Evolutionary conservation across 148 eudicot species (phyloP).

Genomic region (Linanthus parryae): DNA sequence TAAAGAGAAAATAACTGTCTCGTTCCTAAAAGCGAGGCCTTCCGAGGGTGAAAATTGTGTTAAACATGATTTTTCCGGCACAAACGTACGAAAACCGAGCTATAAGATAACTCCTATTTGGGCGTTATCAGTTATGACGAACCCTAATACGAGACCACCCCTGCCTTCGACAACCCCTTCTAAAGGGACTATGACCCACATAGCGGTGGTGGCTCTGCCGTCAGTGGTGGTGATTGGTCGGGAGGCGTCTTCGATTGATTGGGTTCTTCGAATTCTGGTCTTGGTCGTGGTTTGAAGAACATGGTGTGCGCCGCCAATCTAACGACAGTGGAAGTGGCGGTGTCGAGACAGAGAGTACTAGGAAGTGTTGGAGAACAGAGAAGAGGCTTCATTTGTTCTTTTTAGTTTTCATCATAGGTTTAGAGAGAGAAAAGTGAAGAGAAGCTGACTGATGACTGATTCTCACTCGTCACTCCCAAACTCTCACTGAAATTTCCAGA

Average conservation of each 20-base stretch:
- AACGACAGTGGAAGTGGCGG: neutral
- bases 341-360: neutral
- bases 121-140: too few species aligned
- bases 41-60: too few species aligned
- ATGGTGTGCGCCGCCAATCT: too few species aligned
- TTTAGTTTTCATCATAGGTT: neutral
- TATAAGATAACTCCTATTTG: too few species aligned
- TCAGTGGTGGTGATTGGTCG: slow-evolving; percentile 31
- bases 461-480: slow-evolving; percentile 1
- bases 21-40: too few species aligned
- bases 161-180: slow-evolving; percentile 90
- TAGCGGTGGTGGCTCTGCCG: too few species aligned
- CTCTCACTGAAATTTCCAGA: too few species aligned
- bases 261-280: neutral
- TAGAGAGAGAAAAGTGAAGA: neutral
- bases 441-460: neutral
- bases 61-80: too few species aligned
- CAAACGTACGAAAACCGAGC: too few species aligned
- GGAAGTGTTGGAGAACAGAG: neutral
- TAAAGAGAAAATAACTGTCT: too few species aligned
- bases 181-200: slow-evolving; percentile 88
- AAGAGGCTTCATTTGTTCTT: neutral
- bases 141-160: slow-evolving; percentile 77
- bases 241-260: slow-evolving; percentile 12
- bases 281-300: slow-evolving; percentile 23